Base-by-base conservation (phyloP, 1,284 basidiomycete genomes). In the Trametes polyzona region DNA sequence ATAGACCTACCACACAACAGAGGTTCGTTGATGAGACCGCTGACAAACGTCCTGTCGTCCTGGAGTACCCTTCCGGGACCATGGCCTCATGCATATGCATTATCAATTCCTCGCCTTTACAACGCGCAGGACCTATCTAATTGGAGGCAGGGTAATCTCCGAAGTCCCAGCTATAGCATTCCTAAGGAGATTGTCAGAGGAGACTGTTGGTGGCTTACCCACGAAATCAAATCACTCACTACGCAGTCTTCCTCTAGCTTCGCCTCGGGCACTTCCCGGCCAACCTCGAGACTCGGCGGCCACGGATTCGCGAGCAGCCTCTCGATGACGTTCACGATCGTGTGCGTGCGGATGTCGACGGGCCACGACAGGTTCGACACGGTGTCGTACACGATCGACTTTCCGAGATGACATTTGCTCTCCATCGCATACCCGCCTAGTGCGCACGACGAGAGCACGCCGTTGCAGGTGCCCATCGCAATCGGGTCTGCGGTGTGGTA, bases 401-500 rank as follows among this genome's bases (percentile, higher is more conserved):
- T 81, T 12, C 95, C 95, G 5, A 90, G 80, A 68, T 96, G 95
- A 69, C 95, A 97, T 85, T 79, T 78, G 55, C 84, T 81, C 72
- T 93, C 91, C 83, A 93, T 80, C 0, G 92, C 91, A 66, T 89
- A 93, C 19, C 91, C 91, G 26, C 78, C 88, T 1, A 90, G 65
- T 1, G 87, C 81, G 66, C 91, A 93, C 1, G 83, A 81, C 0
- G 90, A 92, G 0, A 90, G 65, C 4, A 90, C 76, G 4, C 92
- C 92, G 57, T 84, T 92, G 70, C 92, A 93, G 11, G 84, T 89
- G 32, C 91, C 90, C 89, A 91, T 91, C 19, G 92, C 81, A 48
- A 93, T 90, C 1, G 93, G 92, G 71, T 95, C 93, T 1, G 90
- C 93, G 23, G 88, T 94, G 67, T 95, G 90, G 73, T 90, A 95